These are phyloP conservation scores for Verticillium klebahnii DNA, from an alignment of 2,329 filamentous ascomycete genomes.

Conservation along the genomic window DNA sequence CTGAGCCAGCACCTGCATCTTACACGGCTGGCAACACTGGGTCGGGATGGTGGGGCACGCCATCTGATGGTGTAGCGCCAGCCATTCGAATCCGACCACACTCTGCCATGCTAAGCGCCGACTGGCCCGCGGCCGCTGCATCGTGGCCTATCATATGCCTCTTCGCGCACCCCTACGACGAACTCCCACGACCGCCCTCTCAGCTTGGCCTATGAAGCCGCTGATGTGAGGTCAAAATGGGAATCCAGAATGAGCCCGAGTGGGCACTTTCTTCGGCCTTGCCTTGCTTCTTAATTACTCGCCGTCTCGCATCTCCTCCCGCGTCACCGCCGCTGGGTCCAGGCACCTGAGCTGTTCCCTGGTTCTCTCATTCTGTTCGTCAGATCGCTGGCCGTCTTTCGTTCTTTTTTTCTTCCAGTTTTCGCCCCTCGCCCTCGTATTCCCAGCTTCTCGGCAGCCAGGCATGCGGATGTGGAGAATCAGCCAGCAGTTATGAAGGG, in stretches of 20 bases:
- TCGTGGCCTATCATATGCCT: conserved; percentile 37
- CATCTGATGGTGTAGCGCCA: conserved; percentile 37
- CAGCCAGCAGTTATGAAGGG: conserved; percentile 28
- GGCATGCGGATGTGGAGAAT: conserved; percentile 9
- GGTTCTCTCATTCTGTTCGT: conserved; percentile 5
- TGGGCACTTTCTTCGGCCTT: conserved; percentile 1
- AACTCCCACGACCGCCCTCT: conserved; percentile 15
- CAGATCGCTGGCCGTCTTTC: conserved; percentile 12
- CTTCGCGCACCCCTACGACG: conserved; percentile 27
- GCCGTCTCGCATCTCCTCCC: background rate
- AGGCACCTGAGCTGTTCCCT: conserved; percentile 1
- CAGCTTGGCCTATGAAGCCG: conserved; percentile 8
- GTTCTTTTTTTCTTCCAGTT: conserved; percentile 2
- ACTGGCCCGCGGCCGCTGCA: conserved; percentile 33
- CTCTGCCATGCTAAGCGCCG: conserved; percentile 43
- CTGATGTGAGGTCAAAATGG: background rate
- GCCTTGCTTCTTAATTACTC: background rate
- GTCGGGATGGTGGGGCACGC: conserved; percentile 9
- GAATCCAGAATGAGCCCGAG: background rate
- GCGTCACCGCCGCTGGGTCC: background rate
- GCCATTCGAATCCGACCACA: conserved; percentile 34
- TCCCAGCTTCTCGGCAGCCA: background rate
- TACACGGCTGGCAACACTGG: conserved; percentile 33
- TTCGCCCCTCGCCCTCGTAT: background rate
- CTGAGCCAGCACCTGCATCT: conserved; percentile 34